Percentiles rank a stretch among this genome's conserved stretches.
These are phyloP conservation scores for Reutealis trisperma DNA, from an alignment of 345 rosid genomes.

Conservation along the genomic window DNA sequence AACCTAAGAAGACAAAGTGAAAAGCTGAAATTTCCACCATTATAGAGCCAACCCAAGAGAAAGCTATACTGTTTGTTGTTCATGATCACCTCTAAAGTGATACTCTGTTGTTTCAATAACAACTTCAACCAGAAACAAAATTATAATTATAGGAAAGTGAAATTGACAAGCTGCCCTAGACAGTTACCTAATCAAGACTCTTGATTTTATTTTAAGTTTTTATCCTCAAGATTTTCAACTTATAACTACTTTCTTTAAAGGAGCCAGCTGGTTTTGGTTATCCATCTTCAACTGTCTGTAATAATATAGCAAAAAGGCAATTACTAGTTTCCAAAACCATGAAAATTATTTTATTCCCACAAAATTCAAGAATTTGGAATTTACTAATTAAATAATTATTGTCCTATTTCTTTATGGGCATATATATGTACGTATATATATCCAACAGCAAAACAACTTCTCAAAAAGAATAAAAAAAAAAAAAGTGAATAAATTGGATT, in stretches of 20 bases:
- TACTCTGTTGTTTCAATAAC: background rate
- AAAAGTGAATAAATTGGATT: background rate
- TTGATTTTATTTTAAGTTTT: background rate
- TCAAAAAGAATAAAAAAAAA: background rate
- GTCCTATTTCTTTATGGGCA: background rate
- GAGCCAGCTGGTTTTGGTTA: conserved; percentile 12
- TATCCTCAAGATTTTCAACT: background rate
- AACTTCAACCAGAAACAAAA: no score
- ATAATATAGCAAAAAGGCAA: background rate
- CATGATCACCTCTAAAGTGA: background rate
- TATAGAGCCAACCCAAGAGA: background rate
- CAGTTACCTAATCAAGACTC: conserved; percentile 5
- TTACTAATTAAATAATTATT: background rate
- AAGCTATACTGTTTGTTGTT: background rate
- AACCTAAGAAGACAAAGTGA: background rate
- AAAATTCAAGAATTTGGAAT: background rate
- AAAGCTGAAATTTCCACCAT: background rate
- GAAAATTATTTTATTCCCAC: background rate
- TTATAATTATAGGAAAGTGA: background rate
- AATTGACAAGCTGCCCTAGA: conserved; percentile 3
- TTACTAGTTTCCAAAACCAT: background rate
- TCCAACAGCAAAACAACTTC: background rate
- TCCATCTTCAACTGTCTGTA: background rate
- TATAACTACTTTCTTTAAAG: background rate
- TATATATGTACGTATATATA: background rate